A percentile compares a stretch with the other conserved stretches of the same genome.
Conservation (phyloP, 495 filamentous ascomycete genomes). For the Collariella sp. region DNA sequence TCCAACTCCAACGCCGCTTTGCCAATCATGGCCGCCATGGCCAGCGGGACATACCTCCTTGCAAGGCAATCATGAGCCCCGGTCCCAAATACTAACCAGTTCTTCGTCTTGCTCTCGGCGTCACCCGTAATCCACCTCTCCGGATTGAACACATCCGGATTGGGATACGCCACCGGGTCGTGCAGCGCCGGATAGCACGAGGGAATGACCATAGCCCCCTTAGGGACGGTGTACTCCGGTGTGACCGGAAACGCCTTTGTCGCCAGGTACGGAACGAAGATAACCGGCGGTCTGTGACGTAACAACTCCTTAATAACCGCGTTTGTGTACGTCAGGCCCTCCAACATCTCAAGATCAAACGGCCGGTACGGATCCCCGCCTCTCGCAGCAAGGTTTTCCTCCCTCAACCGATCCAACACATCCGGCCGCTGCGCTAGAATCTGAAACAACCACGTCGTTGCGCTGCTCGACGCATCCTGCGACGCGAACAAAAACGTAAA, state of each 20-base stretch:
- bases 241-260: conserved; percentile 95
- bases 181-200: conserved; percentile 83
- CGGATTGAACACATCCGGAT: conserved; percentile 81
- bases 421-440: conserved; percentile 89
- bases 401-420: conserved; percentile 77
- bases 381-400: conserved; percentile 74
- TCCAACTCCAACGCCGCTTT: conserved; percentile 83
- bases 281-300: conserved; percentile 88
- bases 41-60: conserved; percentile 80
- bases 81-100: conserved; percentile 94
- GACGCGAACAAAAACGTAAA: conserved; percentile 98
- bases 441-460: conserved; percentile 91
- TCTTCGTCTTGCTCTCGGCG: conserved; percentile 83
- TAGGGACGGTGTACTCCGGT: conserved; percentile 76
- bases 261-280: conserved; percentile 93
- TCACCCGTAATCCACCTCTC: conserved; percentile 88
- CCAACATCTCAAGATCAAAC: conserved; percentile 72
- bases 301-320: conserved; percentile 89
- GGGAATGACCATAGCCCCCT: conserved; percentile 87
- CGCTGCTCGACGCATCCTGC: conserved; percentile 91
- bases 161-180: conserved; percentile 83
- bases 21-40: conserved; percentile 84
- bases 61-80: conserved; percentile 95
- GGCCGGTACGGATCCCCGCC: conserved; percentile 66
- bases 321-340: conserved; percentile 81